phyloP scores from a whole-genome alignment of 2,329 filamentous ascomycete species.

The Thielaviopsis musarum region DNA sequence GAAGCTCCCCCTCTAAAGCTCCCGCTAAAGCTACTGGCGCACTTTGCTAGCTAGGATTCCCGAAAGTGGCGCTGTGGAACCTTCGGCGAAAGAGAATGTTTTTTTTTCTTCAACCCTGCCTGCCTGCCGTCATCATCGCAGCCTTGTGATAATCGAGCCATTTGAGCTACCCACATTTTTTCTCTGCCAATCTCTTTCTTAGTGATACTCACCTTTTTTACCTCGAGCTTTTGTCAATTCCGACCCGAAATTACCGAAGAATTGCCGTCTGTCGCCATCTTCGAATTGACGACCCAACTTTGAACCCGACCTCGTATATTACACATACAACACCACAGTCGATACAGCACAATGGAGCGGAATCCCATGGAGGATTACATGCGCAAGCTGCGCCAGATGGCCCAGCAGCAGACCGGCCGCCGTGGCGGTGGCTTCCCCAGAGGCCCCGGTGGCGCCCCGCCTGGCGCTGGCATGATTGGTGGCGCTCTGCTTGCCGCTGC shows the following conservation, averaged over 20 bases:
- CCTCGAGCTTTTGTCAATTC: background rate
- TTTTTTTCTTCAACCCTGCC: background rate
- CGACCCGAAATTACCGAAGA: background rate
- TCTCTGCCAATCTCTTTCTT: background rate
- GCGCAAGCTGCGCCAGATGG: constrained; percentile 32
- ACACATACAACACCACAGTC: background rate
- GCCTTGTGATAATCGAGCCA: background rate
- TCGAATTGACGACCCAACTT: constrained; percentile 6
- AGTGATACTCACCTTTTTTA: background rate
- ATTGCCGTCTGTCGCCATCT: background rate
- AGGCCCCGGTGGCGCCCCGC: constrained; percentile 21
- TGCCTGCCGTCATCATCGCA: background rate
- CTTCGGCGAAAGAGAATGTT: background rate
- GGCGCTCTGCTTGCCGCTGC: constrained; percentile 27
- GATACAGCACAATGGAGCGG: constrained; percentile 13
- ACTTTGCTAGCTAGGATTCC: too few relatives aligned
- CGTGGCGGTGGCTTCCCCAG: constrained; percentile 25
- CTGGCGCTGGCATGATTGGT: constrained; percentile 24
- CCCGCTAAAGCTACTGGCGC: too few relatives aligned
- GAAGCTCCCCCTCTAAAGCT: background rate
- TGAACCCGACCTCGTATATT: constrained; percentile 1
- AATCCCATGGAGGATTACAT: constrained; percentile 33
- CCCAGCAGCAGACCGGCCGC: constrained; percentile 23
- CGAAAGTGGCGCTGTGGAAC: constrained; percentile 1
- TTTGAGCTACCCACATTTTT: background rate